Conservation (phyloP, 2,329 filamentous ascomycete genomes). For the Catunica adiposa region DNA sequence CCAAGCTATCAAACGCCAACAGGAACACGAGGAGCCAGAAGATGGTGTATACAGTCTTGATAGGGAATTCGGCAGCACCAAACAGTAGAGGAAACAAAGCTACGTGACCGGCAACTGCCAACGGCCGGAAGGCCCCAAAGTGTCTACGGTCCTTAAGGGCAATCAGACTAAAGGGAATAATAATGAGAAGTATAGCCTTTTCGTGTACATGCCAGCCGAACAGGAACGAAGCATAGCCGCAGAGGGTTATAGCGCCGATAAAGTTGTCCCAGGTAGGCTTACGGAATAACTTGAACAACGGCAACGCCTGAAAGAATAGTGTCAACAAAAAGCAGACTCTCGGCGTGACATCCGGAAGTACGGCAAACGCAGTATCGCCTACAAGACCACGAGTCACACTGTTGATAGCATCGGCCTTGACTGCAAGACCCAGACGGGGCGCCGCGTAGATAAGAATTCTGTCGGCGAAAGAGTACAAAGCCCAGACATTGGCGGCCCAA, state of each 20-base stretch:
- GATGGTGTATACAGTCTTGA: conserved; percentile 86
- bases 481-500: conserved; percentile 96
- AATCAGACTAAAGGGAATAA: conserved; percentile 87
- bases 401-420: conserved; percentile 59
- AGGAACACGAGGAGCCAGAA: conserved; percentile 82
- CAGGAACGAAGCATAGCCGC: conserved; percentile 88
- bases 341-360: conserved; percentile 73
- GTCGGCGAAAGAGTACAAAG: conserved; percentile 85
- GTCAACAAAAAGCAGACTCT: conserved; percentile 68
- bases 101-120: conserved; percentile 86
- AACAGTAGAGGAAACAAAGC: conserved; percentile 90
- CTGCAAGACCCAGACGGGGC: conserved; percentile 56
- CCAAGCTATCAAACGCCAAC: conserved; percentile 69
- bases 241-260: conserved; percentile 75
- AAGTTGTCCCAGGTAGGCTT: conserved; percentile 77
- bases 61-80: conserved; percentile 77
- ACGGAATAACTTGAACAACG: conserved; percentile 67
- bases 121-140: conserved; percentile 75
- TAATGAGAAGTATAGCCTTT: conserved; percentile 85
- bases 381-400: conserved; percentile 89
- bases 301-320: conserved; percentile 62
- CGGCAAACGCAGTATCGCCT: conserved; percentile 84
- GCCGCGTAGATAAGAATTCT: conserved; percentile 72
- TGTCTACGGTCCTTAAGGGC: conserved; percentile 81
- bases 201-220: conserved; percentile 99